These are phyloP conservation scores for Amylostereum areolatum DNA, from an alignment of 1,284 basidiomycete genomes.

Conservation along the genomic window DNA sequence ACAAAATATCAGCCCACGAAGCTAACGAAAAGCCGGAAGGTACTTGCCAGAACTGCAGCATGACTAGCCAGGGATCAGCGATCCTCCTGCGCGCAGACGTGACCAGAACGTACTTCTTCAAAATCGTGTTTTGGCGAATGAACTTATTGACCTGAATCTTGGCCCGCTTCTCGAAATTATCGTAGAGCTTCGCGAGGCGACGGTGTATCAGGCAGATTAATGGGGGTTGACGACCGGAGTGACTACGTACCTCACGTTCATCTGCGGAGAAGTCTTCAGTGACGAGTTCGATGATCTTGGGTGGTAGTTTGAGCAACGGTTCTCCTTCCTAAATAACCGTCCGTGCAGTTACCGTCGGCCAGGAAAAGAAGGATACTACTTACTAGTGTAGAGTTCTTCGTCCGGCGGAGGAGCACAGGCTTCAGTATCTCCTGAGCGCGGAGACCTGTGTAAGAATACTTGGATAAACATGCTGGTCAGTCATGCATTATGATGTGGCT, in stretches of 20 bases:
- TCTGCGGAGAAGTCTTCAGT: constrained; percentile 52
- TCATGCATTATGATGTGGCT: constrained; percentile 15
- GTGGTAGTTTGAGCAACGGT: constrained; percentile 52
- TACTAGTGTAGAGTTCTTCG: constrained; percentile 49
- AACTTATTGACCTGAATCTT: constrained; percentile 53
- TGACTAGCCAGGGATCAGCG: constrained; percentile 30
- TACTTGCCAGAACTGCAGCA: constrained; percentile 38
- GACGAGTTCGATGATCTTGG: constrained; percentile 55
- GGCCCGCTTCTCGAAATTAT: constrained; percentile 48
- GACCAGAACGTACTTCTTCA: constrained; percentile 43
- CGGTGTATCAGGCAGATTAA: too few species aligned
- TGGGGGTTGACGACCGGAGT: too few species aligned
- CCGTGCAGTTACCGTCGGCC: too few species aligned
- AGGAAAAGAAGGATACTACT: neutral
- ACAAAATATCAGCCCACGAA: constrained; percentile 1
- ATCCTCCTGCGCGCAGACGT: neutral
- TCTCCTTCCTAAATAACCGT: constrained; percentile 37
- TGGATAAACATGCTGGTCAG: neutral
- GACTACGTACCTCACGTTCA: constrained; percentile 47
- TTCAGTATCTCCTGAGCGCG: constrained; percentile 58
- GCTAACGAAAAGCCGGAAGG: neutral
- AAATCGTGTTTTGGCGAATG: constrained; percentile 46
- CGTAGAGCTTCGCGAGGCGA: constrained; percentile 42
- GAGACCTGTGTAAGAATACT: constrained; percentile 15
- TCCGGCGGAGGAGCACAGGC: constrained; percentile 55